phyloP scores from a whole-genome alignment of 768 basidiomycete genomes.

The Heimioporus sp. region DNA sequence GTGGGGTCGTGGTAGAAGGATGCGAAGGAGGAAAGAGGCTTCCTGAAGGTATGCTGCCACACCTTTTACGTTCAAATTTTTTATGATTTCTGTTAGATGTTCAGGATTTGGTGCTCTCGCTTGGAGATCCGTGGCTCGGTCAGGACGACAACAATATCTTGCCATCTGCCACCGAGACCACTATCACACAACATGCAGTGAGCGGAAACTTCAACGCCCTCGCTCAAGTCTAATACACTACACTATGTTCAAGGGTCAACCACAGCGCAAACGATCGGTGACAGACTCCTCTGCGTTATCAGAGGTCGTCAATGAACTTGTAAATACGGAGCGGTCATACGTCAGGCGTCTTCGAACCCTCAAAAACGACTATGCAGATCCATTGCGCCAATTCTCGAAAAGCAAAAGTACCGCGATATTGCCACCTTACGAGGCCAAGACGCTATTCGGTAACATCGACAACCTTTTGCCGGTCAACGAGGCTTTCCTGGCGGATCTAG shows the following conservation, averaged over 20 bases:
- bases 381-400: conserved; percentile 80
- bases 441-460: conserved; percentile 92
- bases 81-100: conserved; percentile 50
- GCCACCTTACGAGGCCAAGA: conserved; percentile 87
- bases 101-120: conserved; percentile 72
- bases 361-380: conserved; percentile 88
- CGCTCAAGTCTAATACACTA: conserved; percentile 10
- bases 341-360: conserved; percentile 79
- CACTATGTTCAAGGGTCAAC: conserved; percentile 19
- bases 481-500: conserved; percentile 79
- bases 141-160: conserved; percentile 49
- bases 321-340: conserved; percentile 88
- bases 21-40: conserved; percentile 68
- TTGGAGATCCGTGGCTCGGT: conserved; percentile 64
- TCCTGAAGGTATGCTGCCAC: conserved; percentile 52
- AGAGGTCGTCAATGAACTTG: conserved; percentile 81
- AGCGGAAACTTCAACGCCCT: conserved; percentile 25
- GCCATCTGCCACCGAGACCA: conserved; percentile 38
- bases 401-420: conserved; percentile 86
- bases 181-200: conserved; percentile 42
- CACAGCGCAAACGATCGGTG: conserved; percentile 51
- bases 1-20: conserved; percentile 87
- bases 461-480: conserved; percentile 87
- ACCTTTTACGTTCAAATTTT: conserved; percentile 1
- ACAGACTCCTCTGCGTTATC: conserved; percentile 65